These are phyloP conservation scores for Vitis cinerea DNA, from an alignment of 164 flowering plant genomes.

Conservation along the genomic window DNA sequence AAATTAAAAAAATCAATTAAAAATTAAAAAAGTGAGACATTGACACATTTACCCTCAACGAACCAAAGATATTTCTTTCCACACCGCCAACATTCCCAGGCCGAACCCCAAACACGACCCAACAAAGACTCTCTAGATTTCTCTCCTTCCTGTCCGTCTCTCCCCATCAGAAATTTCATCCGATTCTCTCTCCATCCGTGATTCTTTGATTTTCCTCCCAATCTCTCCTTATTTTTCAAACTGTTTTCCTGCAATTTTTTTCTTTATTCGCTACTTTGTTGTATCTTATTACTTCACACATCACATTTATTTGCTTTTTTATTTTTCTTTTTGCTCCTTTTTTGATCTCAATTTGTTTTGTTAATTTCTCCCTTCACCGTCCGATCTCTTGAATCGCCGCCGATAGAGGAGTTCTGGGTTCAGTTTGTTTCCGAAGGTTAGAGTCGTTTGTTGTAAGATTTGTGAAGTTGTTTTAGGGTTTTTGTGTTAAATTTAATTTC, in stretches of 20 bases:
- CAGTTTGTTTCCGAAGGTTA: conserved; percentile 9
- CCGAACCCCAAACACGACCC: conserved; percentile 1
- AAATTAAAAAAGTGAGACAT: no score
- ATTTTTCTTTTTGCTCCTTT: background rate
- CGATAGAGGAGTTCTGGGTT: background rate
- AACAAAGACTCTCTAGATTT: background rate
- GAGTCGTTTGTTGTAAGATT: conserved; percentile 1
- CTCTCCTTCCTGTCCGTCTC: background rate
- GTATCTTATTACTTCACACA: background rate
- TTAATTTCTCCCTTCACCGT: background rate
- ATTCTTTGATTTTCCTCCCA: background rate
- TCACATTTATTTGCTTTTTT: background rate
- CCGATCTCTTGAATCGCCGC: background rate
- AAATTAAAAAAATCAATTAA: no score
- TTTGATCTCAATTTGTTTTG: background rate
- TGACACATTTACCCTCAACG: background rate
- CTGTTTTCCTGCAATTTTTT: background rate
- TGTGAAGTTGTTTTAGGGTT: conserved; percentile 13
- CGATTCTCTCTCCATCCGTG: conserved; percentile 4
- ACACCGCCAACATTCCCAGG: background rate
- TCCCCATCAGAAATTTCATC: background rate
- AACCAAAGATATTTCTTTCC: background rate
- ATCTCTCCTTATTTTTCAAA: background rate
- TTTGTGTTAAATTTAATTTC: background rate
- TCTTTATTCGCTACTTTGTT: background rate